These are phyloP conservation scores for Wickerhamiella qilinensis DNA, from an alignment of 805 yeast genomes.

Conservation along the genomic window DNA sequence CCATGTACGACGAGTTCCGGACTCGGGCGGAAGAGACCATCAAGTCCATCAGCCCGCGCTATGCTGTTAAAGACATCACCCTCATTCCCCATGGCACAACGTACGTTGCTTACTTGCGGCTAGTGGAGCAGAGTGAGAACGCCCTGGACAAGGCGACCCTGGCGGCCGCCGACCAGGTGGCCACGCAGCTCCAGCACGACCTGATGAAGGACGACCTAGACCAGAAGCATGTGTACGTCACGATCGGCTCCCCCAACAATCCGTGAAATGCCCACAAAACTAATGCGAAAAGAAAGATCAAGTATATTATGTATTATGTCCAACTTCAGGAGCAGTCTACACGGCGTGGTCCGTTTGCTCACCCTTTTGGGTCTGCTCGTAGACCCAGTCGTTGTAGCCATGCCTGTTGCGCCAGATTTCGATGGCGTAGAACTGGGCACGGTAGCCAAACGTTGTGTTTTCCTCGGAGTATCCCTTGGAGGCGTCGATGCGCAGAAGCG, in stretches of 20 bases:
- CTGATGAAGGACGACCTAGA: conserved; percentile 9
- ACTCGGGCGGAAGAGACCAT: conserved; percentile 5
- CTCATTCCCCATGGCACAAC: conserved; percentile 17
- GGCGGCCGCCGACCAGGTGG: conserved; percentile 9
- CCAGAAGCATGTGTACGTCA: conserved; percentile 13
- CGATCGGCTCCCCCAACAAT: neutral
- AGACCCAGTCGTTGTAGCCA: conserved; percentile 85
- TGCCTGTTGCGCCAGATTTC: conserved; percentile 86
- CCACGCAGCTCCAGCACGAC: conserved; percentile 7
- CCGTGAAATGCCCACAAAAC: neutral
- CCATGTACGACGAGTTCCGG: conserved; percentile 8
- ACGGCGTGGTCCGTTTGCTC: too few relatives aligned
- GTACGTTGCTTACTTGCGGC: conserved; percentile 11
- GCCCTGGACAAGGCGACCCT: neutral
- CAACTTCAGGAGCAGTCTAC: too few relatives aligned
- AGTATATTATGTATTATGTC: too few relatives aligned
- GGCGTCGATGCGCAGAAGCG: conserved; percentile 64
- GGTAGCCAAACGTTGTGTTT: conserved; percentile 73
- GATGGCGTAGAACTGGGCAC: conserved; percentile 88
- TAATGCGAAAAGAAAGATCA: too few relatives aligned
- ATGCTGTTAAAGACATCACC: conserved; percentile 6
- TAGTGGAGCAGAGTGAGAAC: conserved; percentile 5
- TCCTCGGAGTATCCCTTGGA: conserved; percentile 64
- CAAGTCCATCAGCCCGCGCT: conserved; percentile 6
- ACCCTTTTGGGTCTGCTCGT: conserved; percentile 15